phyloP scores from a whole-genome alignment of 1,284 basidiomycete species.

The Amylostereum chailletii region DNA sequence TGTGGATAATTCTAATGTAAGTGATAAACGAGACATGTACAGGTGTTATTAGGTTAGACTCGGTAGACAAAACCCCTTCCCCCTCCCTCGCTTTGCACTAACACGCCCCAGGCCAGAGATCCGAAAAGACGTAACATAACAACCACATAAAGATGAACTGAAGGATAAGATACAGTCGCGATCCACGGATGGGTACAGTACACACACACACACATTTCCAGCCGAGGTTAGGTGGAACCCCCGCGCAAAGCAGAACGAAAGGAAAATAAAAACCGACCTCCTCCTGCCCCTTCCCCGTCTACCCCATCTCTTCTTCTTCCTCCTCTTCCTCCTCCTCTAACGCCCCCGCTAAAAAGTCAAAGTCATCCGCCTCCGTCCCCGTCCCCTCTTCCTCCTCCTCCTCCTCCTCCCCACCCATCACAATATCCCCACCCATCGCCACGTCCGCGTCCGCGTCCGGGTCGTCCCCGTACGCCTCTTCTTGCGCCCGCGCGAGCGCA shows the following conservation, averaged over 20 bases:
- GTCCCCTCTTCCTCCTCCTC: slow-evolving; percentile 31
- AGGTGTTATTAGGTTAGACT: too few relatives aligned
- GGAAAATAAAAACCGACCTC: too few relatives aligned
- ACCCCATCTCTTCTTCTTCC: neutral
- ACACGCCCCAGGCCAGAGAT: too few relatives aligned
- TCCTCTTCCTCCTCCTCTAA: slow-evolving; percentile 56
- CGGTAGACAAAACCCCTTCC: too few relatives aligned
- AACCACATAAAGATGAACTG: too few relatives aligned
- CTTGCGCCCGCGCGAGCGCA: slow-evolving; percentile 26
- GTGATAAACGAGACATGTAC: too few relatives aligned
- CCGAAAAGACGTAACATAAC: too few relatives aligned
- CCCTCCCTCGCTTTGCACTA: too few relatives aligned
- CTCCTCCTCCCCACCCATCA: slow-evolving; percentile 17
- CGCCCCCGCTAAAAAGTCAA: slow-evolving; percentile 68
- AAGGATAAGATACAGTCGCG: too few relatives aligned
- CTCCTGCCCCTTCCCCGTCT: neutral
- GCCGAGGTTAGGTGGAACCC: too few relatives aligned
- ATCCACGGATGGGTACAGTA: neutral
- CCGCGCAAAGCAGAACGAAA: too few relatives aligned
- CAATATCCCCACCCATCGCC: neutral
- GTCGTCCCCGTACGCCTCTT: neutral
- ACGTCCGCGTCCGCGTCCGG: slow-evolving; percentile 15
- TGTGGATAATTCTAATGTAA: too few relatives aligned
- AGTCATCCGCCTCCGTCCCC: slow-evolving; percentile 36
- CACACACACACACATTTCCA: neutral